phyloP scores from a whole-genome alignment of 2,329 filamentous ascomycete genomes.

The Pyrenochaeta sp. region DNA sequence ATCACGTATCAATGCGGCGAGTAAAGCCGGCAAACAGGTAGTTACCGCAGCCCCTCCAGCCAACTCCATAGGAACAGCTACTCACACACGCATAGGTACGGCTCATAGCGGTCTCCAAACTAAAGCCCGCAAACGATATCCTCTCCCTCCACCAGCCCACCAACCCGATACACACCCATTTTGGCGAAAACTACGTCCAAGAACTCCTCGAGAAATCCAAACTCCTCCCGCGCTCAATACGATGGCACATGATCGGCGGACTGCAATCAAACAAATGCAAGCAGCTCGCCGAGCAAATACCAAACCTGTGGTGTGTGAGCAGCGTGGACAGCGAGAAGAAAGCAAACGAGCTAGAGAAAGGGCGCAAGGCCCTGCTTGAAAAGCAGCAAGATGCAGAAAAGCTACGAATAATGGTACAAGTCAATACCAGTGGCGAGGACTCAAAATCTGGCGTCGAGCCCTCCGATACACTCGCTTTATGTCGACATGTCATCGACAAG shows the following conservation, averaged over 20 bases:
- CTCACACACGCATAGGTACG: constrained; percentile 66
- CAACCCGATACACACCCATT: constrained; percentile 69
- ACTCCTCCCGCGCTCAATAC: constrained; percentile 77
- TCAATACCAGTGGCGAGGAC: constrained; percentile 92
- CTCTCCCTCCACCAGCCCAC: constrained; percentile 76
- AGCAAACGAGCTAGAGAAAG: constrained; percentile 79
- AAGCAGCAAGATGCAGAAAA: constrained; percentile 45
- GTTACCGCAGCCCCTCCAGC: background rate
- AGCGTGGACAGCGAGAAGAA: constrained; percentile 91
- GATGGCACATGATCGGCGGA: constrained; percentile 97
- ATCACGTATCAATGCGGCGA: constrained; percentile 52
- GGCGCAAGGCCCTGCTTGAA: constrained; percentile 68
- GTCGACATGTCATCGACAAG: constrained; percentile 71
- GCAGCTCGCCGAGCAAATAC: constrained; percentile 79
- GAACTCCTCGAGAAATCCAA: constrained; percentile 87
- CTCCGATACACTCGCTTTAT: constrained; percentile 69
- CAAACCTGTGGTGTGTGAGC: constrained; percentile 90
- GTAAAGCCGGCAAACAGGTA: constrained; percentile 44
- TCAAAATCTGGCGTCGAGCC: constrained; percentile 85
- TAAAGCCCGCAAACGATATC: constrained; percentile 93
- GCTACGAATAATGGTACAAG: constrained; percentile 84
- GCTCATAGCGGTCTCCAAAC: constrained; percentile 93
- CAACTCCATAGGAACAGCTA: constrained; percentile 1
- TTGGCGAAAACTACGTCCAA: constrained; percentile 90
- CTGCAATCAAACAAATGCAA: constrained; percentile 95